These are phyloP conservation scores for Phytophthora capsici DNA, from an alignment of 352 stramenopile genomes.

Conservation along the genomic window DNA sequence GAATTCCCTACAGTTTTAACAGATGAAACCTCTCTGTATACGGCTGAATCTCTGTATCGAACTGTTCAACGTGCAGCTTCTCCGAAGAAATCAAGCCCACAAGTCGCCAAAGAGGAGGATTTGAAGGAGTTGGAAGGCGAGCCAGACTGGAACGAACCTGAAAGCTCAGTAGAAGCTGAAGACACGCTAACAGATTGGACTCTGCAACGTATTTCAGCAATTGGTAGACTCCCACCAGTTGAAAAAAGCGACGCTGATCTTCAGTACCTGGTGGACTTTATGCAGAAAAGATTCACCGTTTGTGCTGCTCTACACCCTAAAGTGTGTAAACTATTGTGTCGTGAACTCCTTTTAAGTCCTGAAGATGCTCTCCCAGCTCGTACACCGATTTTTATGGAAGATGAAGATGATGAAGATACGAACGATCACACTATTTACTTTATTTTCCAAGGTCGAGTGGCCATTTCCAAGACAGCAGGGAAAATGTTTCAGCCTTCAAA, in stretches of 20 bases:
- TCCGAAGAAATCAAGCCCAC: background rate
- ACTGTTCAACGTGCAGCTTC: slow-evolving; percentile 5
- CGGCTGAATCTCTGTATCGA: slow-evolving; percentile 26
- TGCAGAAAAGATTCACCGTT: slow-evolving; percentile 48
- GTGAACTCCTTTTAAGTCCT: slow-evolving; percentile 35
- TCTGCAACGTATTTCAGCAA: slow-evolving; percentile 34
- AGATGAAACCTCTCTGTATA: slow-evolving; percentile 18
- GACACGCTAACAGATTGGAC: slow-evolving; percentile 31
- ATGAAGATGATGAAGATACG: slow-evolving; percentile 5
- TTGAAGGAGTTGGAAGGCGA: slow-evolving; percentile 2
- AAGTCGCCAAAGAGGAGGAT: slow-evolving; percentile 6
- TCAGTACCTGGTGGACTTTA: slow-evolving; percentile 47
- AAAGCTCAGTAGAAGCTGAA: slow-evolving; percentile 16
- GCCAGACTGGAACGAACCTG: background rate
- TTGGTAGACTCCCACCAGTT: slow-evolving; percentile 19
- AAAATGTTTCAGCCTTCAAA: slow-evolving; percentile 32
- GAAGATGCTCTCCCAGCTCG: slow-evolving; percentile 21
- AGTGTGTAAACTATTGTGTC: slow-evolving; percentile 43
- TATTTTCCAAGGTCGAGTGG: slow-evolving; percentile 37
- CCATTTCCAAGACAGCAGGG: slow-evolving; percentile 30
- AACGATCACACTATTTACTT: slow-evolving; percentile 29
- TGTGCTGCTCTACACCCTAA: slow-evolving; percentile 48
- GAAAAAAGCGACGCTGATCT: slow-evolving; percentile 48
- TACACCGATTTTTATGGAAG: slow-evolving; percentile 44
- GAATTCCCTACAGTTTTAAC: background rate